A percentile compares a stretch with the other conserved stretches of the same genome.
Conservation (phyloP, 2,329 filamentous ascomycete genomes). For the Tolypocladium album region DNA sequence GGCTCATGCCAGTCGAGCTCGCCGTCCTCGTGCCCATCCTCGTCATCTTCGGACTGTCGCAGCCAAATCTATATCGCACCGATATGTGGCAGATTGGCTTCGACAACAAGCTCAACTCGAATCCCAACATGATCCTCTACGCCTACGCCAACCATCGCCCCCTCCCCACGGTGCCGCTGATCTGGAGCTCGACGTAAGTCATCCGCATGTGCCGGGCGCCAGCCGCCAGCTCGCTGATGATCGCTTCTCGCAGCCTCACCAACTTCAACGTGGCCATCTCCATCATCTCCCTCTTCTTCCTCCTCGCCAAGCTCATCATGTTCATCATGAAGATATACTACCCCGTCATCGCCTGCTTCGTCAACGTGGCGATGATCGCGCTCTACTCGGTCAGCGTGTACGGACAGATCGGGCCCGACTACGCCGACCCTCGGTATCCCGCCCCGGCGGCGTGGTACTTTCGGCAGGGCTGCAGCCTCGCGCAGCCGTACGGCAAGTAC, state of each 20-base stretch:
- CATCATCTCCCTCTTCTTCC: constrained; percentile 64
- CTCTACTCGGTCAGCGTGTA: constrained; percentile 58
- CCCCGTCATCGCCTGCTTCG: constrained; percentile 50
- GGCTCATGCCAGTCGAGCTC: constrained; percentile 56
- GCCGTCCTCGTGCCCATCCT: constrained; percentile 53
- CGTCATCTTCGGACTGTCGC: constrained; percentile 61
- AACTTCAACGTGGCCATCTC: constrained; percentile 69
- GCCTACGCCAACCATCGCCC: constrained; percentile 61
- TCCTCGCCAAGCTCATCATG: constrained; percentile 58
- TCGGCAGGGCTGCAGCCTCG: constrained; percentile 54
- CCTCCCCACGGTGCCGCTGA: constrained; percentile 50
- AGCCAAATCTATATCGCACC: constrained; percentile 62
- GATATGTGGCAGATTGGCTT: constrained; percentile 64
- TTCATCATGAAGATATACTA: constrained; percentile 63
- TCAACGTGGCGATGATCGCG: constrained; percentile 45
- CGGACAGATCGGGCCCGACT: constrained; percentile 64
- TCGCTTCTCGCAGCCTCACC: constrained; percentile 44
- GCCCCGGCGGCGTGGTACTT: constrained; percentile 66
- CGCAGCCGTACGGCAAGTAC: constrained; percentile 39
- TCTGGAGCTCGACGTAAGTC: constrained; percentile 65
- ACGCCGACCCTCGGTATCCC: constrained; percentile 51
- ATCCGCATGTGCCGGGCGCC: not conserved
- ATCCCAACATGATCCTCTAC: constrained; percentile 58
- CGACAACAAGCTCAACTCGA: constrained; percentile 63
- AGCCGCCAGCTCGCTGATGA: not conserved